Conservation (phyloP, 2,329 filamentous ascomycete species). For the Penicillium janthinellum region DNA sequence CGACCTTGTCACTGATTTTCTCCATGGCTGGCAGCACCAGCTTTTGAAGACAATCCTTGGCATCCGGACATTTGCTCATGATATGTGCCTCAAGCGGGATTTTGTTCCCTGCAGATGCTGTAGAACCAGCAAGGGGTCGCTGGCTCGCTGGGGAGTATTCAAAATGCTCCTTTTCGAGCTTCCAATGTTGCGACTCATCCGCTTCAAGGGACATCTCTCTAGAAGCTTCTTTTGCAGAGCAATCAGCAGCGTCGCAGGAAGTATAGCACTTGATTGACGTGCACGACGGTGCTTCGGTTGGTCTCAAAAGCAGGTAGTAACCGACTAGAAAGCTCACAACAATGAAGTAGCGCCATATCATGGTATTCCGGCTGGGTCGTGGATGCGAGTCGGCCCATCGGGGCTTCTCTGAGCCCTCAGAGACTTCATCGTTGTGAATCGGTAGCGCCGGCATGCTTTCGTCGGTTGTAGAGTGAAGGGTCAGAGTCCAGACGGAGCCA, state of each 20-base stretch:
- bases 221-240: background rate
- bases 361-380: conserved; percentile 5
- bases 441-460: conserved; percentile 26
- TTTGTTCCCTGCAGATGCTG: conserved; percentile 13
- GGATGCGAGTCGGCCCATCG: conserved; percentile 1
- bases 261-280: background rate
- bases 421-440: conserved; percentile 17
- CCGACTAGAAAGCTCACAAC: conserved; percentile 15
- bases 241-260: background rate
- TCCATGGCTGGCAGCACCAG: conserved; percentile 87
- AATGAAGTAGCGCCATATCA: conserved; percentile 12
- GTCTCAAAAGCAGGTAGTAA: conserved; percentile 18
- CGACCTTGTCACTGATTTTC: conserved; percentile 75
- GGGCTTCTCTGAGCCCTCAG: background rate
- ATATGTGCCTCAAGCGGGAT: conserved; percentile 92
- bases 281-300: conserved; percentile 4
- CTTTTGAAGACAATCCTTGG: conserved; percentile 75
- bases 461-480: background rate
- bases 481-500: background rate
- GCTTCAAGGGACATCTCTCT: background rate
- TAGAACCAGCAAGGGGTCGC: background rate
- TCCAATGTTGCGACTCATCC: background rate
- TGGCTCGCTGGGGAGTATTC: background rate
- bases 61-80: conserved; percentile 96
- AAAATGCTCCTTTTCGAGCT: background rate